These are phyloP conservation scores for Fusarium sp. DNA, from an alignment of 2,329 filamentous ascomycete genomes.

Conservation along the genomic window DNA sequence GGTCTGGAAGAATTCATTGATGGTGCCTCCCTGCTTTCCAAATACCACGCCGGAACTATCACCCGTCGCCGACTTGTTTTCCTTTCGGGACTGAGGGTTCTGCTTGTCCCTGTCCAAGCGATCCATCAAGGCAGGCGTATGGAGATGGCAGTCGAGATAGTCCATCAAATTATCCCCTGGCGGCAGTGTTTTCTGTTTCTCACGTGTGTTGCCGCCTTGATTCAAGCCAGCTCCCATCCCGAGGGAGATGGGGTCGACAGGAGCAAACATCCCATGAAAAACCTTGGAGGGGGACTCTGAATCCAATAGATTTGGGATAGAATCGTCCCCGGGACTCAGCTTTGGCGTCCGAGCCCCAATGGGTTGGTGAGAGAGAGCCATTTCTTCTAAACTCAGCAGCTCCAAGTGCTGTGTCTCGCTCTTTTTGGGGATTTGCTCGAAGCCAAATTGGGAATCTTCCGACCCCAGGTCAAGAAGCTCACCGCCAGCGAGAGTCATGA, in stretches of 20 bases:
- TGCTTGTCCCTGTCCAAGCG: too few species aligned
- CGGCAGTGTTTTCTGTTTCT: not conserved
- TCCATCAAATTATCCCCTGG: constrained; percentile 28
- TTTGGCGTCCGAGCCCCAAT: not conserved
- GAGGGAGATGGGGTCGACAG: not conserved
- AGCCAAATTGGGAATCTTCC: not conserved
- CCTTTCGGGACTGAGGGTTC: not conserved
- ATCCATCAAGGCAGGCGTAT: constrained; percentile 29
- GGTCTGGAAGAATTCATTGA: constrained; percentile 26
- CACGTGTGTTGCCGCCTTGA: too few species aligned
- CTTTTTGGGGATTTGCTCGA: not conserved
- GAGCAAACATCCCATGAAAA: constrained; percentile 4
- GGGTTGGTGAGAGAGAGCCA: not conserved
- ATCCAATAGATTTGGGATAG: constrained; percentile 5
- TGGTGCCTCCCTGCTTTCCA: constrained; percentile 4
- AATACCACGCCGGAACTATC: constrained; percentile 18
- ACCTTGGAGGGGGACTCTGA: constrained; percentile 6
- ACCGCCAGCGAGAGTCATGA: not conserved
- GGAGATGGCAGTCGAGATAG: constrained; percentile 10
- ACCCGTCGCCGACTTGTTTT: not conserved
- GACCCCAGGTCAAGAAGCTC: not conserved
- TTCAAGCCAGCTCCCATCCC: not conserved
- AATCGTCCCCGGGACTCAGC: not conserved
- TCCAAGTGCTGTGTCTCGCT: not conserved
- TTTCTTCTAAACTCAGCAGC: not conserved